Base-by-base conservation (phyloP, 2,329 filamentous ascomycete genomes). In the Penicillium sclerotigenum region DNA sequence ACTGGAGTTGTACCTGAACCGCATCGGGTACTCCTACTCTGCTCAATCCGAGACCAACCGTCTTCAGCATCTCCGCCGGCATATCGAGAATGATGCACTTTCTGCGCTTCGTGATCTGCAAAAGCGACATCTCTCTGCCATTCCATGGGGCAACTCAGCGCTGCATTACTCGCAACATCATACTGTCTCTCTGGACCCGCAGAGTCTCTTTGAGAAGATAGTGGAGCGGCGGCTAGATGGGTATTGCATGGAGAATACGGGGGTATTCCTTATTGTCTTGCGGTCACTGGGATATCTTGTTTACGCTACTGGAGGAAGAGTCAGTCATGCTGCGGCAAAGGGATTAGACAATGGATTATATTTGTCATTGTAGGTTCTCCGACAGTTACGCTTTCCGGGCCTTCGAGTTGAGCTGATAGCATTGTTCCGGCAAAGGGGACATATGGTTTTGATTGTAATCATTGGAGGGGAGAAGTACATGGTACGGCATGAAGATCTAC, bases 161-260 rank as follows among this genome's bases (percentile, higher is more conserved):
- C 71, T 86, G 40, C 83, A 86, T 64, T 82, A 82, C 64, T 79
- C 79, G 2, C 70, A 72, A n/a, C 72, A 78, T 57, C 78, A 76
- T 37, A 70, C 67, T 11, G 75, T 85, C 26, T 77, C 77, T 2
- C 69, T 84, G 37, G 74, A 84, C 47, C 74, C 79, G 1, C 68
- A 80, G 22, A 69, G 71, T 4, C 66, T 86, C 7, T 85, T 77
- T 65, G 71, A 77, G 40, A 85, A 85, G 65, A 74, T 86, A 33
- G 77, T 81, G 1, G 73, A 69, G 43, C 69, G 78, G 45, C 75
- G 75, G 5, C 68, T 81, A 31, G 83, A 83, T 26, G 83, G 83
- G 1, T 84, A 85, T 58, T 86, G 83, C 65, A 84, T 86, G 81
- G 83, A 86, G 68, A 83, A 80, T 59, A 84, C 83, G 43, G 69